A percentile compares a stretch with the other conserved stretches of the same genome.
These are phyloP conservation scores for Aurifilum marmelostoma DNA, from an alignment of 2,329 filamentous ascomycete species.

Conservation along the genomic window DNA sequence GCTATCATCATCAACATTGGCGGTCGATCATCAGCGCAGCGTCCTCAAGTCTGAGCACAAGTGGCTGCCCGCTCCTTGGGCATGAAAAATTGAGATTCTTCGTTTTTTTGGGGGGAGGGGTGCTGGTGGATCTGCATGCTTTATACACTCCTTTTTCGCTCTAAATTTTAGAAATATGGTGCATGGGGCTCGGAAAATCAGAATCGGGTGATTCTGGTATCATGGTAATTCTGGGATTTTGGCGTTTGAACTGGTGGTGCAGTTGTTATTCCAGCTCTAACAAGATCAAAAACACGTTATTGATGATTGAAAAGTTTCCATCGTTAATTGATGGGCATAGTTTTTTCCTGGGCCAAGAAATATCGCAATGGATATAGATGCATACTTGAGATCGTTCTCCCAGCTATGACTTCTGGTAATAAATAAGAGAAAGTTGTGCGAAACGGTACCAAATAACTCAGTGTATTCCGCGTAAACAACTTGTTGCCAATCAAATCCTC, in stretches of 20 bases:
- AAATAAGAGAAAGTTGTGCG: background rate
- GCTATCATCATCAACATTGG: background rate
- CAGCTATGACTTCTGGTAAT: background rate
- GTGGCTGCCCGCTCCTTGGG: background rate
- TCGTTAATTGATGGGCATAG: too few species aligned
- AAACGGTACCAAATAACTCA: too few species aligned
- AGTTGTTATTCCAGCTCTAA: too few species aligned
- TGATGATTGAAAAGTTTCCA: too few species aligned
- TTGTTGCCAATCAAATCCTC: slow-evolving; percentile 15
- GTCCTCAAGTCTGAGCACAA: background rate
- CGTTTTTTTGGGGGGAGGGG: background rate
- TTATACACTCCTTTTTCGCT: too few species aligned
- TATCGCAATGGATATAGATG: too few species aligned
- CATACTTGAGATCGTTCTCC: background rate
- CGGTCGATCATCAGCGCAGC: background rate
- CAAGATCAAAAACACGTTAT: too few species aligned
- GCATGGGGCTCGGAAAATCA: background rate
- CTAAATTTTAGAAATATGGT: too few species aligned
- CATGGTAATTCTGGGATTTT: background rate
- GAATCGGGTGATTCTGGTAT: background rate
- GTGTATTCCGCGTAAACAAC: too few species aligned
- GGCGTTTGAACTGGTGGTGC: too few species aligned
- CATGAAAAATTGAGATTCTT: background rate
- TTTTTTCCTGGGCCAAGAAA: too few species aligned
- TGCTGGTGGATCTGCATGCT: too few species aligned